These are phyloP conservation scores for Chondrostereum purpureum DNA, from an alignment of 1,284 basidiomycete species.

Conservation along the genomic window DNA sequence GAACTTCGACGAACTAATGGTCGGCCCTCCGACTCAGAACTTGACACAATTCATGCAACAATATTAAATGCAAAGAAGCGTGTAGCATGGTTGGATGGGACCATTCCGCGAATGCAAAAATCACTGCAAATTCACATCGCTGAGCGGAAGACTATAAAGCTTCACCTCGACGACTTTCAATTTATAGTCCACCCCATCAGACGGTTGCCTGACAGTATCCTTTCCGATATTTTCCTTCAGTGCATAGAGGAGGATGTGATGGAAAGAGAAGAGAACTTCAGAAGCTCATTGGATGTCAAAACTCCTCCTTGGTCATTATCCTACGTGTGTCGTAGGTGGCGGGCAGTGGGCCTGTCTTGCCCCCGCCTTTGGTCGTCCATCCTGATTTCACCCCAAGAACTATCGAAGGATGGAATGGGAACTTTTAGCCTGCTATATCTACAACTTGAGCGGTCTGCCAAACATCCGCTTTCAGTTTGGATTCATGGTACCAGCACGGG, in stretches of 20 bases:
- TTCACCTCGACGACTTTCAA: neutral
- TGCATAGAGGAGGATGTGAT: neutral
- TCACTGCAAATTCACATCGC: neutral
- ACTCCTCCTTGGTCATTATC: neutral
- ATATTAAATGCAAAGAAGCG: neutral
- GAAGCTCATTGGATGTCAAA: neutral
- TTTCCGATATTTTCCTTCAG: neutral
- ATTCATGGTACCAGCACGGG: neutral
- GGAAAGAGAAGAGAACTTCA: neutral
- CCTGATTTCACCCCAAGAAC: neutral
- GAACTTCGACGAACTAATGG: no score
- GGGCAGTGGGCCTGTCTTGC: neutral
- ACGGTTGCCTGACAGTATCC: neutral
- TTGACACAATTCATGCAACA: neutral
- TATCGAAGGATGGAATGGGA: neutral
- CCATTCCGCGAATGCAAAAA: neutral
- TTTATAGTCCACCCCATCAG: neutral
- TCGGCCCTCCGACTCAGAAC: neutral
- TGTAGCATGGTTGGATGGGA: neutral
- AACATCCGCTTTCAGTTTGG: neutral
- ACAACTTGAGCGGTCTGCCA: neutral
- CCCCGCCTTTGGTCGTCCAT: neutral
- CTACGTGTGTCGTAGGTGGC: neutral
- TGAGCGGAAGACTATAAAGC: neutral
- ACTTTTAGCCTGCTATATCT: neutral